Base-by-base conservation (phyloP, 2,329 filamentous ascomycete species). In the Fusarium hostae region DNA sequence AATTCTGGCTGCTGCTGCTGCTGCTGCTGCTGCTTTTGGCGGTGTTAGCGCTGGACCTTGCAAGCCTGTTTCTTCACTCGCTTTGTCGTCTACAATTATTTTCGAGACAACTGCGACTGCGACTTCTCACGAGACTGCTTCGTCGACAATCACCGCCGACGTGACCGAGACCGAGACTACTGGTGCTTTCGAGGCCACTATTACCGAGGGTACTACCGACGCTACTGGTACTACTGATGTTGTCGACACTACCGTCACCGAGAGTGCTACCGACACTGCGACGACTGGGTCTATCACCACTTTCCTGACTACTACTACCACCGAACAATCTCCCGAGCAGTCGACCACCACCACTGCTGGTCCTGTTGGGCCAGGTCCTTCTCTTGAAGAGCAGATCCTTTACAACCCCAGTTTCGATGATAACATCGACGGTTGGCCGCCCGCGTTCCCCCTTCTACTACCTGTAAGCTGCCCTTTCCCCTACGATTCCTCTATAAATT, bases 321-420 rank as follows among this genome's bases (percentile, higher is more conserved):
- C 37, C 6, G 43, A 48, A 18, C 20, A 16, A 18, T 18, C 45
- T 48, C 28, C 28, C 10, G 28, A 22, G 15, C 45, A 48, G 5
- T 48, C n/a, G 16, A 40, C 45, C 4, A 59, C 57, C 12, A 54
- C 57, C 9, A 40, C 57, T 20, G 11, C 44, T 16, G n/a, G 20
- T 26, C n/a, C 44, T n/a, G 5, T 12, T 11, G 59, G 18, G 1
- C 41, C 59, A 16, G 20, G n/a, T 22, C 22, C 39, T n/a, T 67
- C 61, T 5, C 24, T 47, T n/a, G 30, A 52, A 20, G 37, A 50
- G 9, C 54, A 67, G 41, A 28, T 55, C 6, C 54, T 67, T 13
- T 20, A 16, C 32, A 67, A 61, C 37, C 32, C 64, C 18, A 35
- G 61, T 37, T 67, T 67, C 34, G 41, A n/a, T n/a, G n/a, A n/a